phyloP scores from a whole-genome alignment of 2,329 filamentous ascomycete species.

The Sordariomycetes sp. region DNA sequence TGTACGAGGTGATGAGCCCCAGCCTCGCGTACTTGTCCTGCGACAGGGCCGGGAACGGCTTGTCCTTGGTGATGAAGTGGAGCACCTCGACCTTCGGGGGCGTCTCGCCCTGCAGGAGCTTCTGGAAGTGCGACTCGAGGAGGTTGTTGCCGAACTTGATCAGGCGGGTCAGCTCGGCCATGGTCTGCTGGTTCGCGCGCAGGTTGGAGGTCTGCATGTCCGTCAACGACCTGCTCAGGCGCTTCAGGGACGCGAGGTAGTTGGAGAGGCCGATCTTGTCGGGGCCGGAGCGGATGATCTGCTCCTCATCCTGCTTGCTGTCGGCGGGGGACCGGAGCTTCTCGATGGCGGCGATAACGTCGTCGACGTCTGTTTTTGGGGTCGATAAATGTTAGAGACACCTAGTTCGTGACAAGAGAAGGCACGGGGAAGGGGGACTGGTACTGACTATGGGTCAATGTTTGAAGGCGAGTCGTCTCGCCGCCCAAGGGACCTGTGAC shows the following conservation, averaged over 20 bases:
- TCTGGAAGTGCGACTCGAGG: slow-evolving; percentile 75
- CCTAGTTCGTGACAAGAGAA: background rate
- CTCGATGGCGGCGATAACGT: slow-evolving; percentile 77
- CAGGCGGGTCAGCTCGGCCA: slow-evolving; percentile 66
- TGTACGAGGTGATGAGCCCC: slow-evolving; percentile 67
- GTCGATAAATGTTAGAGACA: background rate
- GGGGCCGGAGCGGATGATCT: slow-evolving; percentile 80
- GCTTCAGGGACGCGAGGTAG: slow-evolving; percentile 83
- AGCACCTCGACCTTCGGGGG: slow-evolving; percentile 76
- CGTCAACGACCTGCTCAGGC: slow-evolving; percentile 71
- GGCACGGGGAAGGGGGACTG: background rate
- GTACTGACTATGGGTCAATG: slow-evolving; percentile 64
- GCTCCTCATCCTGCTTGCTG: slow-evolving; percentile 83
- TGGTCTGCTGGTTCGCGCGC: slow-evolving; percentile 81
- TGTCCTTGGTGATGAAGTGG: slow-evolving; percentile 84
- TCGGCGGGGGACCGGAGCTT: slow-evolving; percentile 83
- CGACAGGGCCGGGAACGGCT: slow-evolving; percentile 69
- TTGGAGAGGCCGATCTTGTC: slow-evolving; percentile 70
- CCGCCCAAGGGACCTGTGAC: slow-evolving; percentile 87
- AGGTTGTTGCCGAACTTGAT: slow-evolving; percentile 72
- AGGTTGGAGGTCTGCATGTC: slow-evolving; percentile 88
- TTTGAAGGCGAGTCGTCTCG: slow-evolving; percentile 82
- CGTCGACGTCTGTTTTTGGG: slow-evolving; percentile 62
- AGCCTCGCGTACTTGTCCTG: slow-evolving; percentile 68
- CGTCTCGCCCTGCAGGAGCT: slow-evolving; percentile 64